Base-by-base conservation (phyloP, 305 asterid species). In the Andrographis paniculata region DNA sequence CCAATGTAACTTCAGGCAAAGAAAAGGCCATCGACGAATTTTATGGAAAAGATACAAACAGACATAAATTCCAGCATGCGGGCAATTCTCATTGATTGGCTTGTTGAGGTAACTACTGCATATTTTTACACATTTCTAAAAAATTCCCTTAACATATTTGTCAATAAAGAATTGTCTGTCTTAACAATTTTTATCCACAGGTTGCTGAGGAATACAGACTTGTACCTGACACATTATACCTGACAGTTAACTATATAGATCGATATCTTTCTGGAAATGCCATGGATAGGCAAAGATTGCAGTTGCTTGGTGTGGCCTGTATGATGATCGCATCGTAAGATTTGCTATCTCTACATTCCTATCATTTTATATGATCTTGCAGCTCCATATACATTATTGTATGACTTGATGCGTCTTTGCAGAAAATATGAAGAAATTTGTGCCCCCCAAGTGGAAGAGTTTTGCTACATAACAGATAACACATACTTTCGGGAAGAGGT, bases 301-400 rank as follows among this genome's bases (percentile, higher is more conserved):
- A 81, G 27, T 63, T 84, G 62, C 92, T 87, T 31, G 95, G 94
- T 15, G 82, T 84, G 20, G 73, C 94, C 61, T 78, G 92, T 64
- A 60, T 84, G 88, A 74, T 81, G 74, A 73, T 87, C 60, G 95
- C 97, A 43, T 73, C 97, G 93, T 87, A 80, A 80, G 92, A 17
- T 35, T 39, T 33, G 13, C 12, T 10, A 0, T 17, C 37, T 14
- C 17, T 15, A 20, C 9, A 11, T 20, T n/a, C n/a, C 42, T 24
- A 3, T 24, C 46, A 8, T 28, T 44, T 22, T 41, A 21, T 6
- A 14, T 1, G n/a, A 46, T 23, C 14, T n/a, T 14, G 23, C 31
- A 23, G 6, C 9, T 47, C 10, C 17, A n/a, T n/a, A n/a, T 24
- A 24, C 6, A 24, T 24, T 24, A 3, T 3, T 24, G 8, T 3